Evolutionary conservation across 306 rosid genomes (phyloP).

Genomic region (Neltuma alba): DNA sequence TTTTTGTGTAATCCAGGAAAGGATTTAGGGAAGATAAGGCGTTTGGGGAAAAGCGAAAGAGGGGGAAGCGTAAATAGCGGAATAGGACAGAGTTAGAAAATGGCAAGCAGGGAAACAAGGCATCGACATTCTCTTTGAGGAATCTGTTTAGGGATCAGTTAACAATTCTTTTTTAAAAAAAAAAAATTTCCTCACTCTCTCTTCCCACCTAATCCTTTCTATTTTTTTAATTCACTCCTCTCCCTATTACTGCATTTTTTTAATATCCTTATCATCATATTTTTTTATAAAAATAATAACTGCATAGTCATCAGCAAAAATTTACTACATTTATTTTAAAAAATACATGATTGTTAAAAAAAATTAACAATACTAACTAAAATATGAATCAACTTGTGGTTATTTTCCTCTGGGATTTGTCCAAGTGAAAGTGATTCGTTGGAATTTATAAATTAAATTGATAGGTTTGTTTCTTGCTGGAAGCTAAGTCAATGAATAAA

Average conservation of each 20-base stretch:
- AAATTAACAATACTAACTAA: too few relatives aligned
- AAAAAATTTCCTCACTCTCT: neutral
- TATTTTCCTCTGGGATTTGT: neutral
- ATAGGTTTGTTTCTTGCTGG: too few relatives aligned
- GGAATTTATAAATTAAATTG: too few relatives aligned
- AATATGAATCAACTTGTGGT: neutral
- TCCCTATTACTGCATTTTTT: too few relatives aligned
- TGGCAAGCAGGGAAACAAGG: neutral
- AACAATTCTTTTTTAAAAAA: slow-evolving; percentile 59
- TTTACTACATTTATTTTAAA: too few relatives aligned
- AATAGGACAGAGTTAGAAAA: neutral
- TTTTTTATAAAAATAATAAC: too few relatives aligned
- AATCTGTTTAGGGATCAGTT: slow-evolving; percentile 95
- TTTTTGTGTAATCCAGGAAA: neutral
- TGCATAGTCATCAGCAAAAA: too few relatives aligned
- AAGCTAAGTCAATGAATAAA: slow-evolving; percentile 29
- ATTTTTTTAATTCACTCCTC: neutral
- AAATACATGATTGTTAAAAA: too few relatives aligned
- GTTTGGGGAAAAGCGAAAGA: neutral
- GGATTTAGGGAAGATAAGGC: neutral
- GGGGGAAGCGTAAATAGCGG: slow-evolving; percentile 9
- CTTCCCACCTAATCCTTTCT: neutral
- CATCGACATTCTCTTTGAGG: slow-evolving; percentile 65
- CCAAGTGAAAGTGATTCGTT: neutral
- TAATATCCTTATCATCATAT: too few relatives aligned